Conservation (phyloP, 768 basidiomycete genomes). For the Kwoniella bestiolae region DNA sequence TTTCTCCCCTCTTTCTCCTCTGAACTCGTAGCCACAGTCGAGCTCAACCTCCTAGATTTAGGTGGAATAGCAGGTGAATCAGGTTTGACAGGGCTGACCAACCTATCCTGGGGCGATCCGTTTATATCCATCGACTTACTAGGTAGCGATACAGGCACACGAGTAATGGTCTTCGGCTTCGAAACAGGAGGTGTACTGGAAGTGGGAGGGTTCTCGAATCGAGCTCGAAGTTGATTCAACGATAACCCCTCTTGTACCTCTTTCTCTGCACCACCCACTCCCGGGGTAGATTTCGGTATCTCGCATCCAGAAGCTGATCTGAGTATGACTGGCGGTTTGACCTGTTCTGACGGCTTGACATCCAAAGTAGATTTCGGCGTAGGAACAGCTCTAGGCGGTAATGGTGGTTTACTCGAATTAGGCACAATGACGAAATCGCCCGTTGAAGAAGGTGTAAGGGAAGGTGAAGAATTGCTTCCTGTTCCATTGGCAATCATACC, state of each 20-base stretch:
- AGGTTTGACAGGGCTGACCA: slow-evolving; percentile 29
- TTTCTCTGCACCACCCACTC: background rate
- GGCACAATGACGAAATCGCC: slow-evolving; percentile 43
- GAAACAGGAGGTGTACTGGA: background rate
- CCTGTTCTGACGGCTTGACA: background rate
- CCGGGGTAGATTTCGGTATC: too few relatives aligned
- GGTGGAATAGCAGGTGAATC: slow-evolving; percentile 13
- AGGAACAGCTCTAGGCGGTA: slow-evolving; percentile 20
- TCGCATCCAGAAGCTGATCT: slow-evolving; percentile 3
- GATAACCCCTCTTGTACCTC: background rate
- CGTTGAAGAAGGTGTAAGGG: slow-evolving; percentile 38
- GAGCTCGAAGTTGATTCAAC: background rate
- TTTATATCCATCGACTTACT: slow-evolving; percentile 31
- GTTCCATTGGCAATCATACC: slow-evolving; percentile 12
- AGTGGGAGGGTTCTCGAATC: background rate
- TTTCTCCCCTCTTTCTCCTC: background rate
- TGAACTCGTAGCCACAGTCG: background rate
- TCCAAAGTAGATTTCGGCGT: slow-evolving; percentile 7
- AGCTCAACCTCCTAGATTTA: slow-evolving; percentile 15
- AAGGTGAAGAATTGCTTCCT: slow-evolving; percentile 14
- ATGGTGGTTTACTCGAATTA: slow-evolving; percentile 14
- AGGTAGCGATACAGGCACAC: background rate
- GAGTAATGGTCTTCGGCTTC: background rate
- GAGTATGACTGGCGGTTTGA: slow-evolving; percentile 1
- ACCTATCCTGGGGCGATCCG: slow-evolving; percentile 31